Conservation (phyloP, 179 eudicot species). For the Actinidia polygama region DNA sequence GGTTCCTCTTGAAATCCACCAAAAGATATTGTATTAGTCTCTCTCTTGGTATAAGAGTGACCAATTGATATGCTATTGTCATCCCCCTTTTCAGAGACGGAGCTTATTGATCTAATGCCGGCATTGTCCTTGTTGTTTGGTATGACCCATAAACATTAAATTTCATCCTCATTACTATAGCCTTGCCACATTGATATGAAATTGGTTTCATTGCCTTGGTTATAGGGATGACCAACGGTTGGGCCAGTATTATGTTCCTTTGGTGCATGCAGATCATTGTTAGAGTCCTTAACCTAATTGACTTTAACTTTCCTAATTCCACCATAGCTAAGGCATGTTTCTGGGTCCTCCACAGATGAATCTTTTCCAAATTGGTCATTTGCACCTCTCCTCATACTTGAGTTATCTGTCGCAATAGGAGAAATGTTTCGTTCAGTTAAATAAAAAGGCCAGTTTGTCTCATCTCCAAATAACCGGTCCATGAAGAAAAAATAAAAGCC, state of each 20-base stretch:
- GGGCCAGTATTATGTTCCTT: too few relatives aligned
- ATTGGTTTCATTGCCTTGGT: too few relatives aligned
- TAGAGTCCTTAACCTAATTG: too few relatives aligned
- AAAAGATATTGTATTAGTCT: conserved; percentile 38
- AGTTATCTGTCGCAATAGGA: conserved; percentile 30
- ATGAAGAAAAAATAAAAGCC: too few relatives aligned
- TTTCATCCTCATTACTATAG: conserved; percentile 12
- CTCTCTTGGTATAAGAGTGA: conserved; percentile 35
- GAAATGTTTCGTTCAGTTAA: conserved; percentile 25
- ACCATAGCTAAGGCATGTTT: too few relatives aligned
- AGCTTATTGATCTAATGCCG: conserved; percentile 26
- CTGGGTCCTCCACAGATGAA: conserved; percentile 44
- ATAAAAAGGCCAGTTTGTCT: conserved; percentile 27
- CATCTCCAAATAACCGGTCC: conserved; percentile 48
- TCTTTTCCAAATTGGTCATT: conserved; percentile 35
- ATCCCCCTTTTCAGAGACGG: conserved; percentile 28
- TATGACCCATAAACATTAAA: conserved; percentile 33
- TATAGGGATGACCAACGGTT: too few relatives aligned
- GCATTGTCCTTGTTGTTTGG: conserved; percentile 36
- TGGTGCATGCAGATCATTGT: too few relatives aligned
- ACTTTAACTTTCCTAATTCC: too few relatives aligned
- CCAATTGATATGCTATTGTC: conserved; percentile 31
- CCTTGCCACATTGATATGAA: too few relatives aligned
- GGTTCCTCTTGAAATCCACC: conserved; percentile 45
- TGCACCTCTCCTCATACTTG: conserved; percentile 23